These are phyloP conservation scores for Lactarius hatsudake DNA, from an alignment of 768 basidiomycete genomes.

Conservation along the genomic window DNA sequence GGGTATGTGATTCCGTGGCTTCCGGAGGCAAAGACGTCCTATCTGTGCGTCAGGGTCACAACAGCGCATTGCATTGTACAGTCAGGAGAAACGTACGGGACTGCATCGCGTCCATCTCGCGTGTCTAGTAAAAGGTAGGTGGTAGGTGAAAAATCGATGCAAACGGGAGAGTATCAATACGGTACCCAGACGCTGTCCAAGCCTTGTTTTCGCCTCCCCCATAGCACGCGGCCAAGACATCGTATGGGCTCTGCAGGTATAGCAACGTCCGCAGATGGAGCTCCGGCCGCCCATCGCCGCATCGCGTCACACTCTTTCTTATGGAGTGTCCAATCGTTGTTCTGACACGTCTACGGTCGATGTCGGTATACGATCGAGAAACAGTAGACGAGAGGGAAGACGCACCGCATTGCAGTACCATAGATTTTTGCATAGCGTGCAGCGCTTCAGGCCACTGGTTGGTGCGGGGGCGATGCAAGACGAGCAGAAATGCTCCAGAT, in stretches of 20 bases:
- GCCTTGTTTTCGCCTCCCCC: conserved; percentile 58
- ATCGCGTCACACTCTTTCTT: conserved; percentile 77
- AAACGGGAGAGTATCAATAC: conserved; percentile 27
- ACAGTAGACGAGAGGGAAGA: conserved; percentile 5
- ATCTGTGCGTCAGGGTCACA: conserved; percentile 42
- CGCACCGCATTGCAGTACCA: conserved; percentile 77
- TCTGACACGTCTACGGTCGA: conserved; percentile 59
- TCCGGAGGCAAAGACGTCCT: conserved; percentile 49
- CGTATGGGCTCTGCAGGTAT: conserved; percentile 78
- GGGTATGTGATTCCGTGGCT: conserved; percentile 55
- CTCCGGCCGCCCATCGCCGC: conserved; percentile 50
- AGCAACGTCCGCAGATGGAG: conserved; percentile 45
- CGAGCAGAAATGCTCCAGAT: conserved; percentile 66
- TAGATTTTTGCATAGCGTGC: conserved; percentile 65
- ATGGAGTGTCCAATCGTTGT: conserved; percentile 68
- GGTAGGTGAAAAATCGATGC: conserved; percentile 1
- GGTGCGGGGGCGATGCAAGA: conserved; percentile 51
- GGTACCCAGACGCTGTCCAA: conserved; percentile 54
- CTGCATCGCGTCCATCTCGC: conserved; percentile 66
- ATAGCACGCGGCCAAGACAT: conserved; percentile 73
- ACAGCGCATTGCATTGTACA: neutral
- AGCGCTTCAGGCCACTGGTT: conserved; percentile 53
- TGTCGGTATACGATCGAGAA: conserved; percentile 7
- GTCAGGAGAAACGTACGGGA: conserved; percentile 56
- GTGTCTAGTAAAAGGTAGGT: conserved; percentile 42